These are phyloP conservation scores for Pinus tabuliformis DNA, from an alignment of 75 land plant species.

Conservation along the genomic window DNA sequence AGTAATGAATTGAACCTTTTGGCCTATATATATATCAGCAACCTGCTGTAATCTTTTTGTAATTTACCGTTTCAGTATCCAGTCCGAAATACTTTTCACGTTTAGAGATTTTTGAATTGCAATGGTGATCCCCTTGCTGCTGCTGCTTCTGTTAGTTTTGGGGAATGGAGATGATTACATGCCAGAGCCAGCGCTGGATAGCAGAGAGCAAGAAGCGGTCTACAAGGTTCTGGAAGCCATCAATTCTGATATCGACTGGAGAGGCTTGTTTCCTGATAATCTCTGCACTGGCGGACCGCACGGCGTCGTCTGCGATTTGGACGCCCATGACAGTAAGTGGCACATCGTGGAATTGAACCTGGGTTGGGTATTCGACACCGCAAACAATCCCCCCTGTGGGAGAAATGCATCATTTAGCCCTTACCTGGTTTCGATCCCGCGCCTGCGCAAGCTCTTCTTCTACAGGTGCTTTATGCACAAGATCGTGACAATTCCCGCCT, in stretches of 20 bases:
- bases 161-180: too few species aligned
- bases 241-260: conserved; percentile 54
- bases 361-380: conserved; percentile 57
- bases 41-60: too few species aligned
- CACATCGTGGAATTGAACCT: conserved; percentile 38
- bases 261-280: conserved; percentile 48
- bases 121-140: too few species aligned
- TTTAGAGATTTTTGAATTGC: too few species aligned
- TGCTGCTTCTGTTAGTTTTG: too few species aligned
- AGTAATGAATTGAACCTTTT: too few species aligned
- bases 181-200: not conserved
- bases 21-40: too few species aligned
- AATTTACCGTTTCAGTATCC: too few species aligned
- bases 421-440: conserved; percentile 25
- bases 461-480: conserved; percentile 50
- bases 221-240: conserved; percentile 39
- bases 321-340: conserved; percentile 9
- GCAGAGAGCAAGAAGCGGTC: not conserved
- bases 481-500: conserved; percentile 9
- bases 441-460: conserved; percentile 65
- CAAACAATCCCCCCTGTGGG: conserved; percentile 63
- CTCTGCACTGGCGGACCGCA: conserved; percentile 66
- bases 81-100: too few species aligned
- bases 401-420: conserved; percentile 33
- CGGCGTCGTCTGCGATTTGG: conserved; percentile 64